phyloP scores from a whole-genome alignment of 164 flowering plant species.

The Chimonanthus praecox region DNA sequence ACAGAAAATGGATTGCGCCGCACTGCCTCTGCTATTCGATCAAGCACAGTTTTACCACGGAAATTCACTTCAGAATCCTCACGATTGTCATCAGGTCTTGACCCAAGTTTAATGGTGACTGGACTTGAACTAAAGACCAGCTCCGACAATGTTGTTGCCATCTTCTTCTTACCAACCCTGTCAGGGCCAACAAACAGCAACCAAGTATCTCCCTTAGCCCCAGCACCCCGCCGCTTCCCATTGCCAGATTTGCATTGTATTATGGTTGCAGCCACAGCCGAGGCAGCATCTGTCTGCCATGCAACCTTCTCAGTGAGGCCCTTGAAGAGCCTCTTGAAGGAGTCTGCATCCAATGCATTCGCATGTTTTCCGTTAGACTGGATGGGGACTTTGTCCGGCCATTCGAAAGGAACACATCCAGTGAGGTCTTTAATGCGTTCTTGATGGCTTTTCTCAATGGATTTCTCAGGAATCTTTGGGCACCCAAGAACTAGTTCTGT shows the following conservation, averaged over 20 bases:
- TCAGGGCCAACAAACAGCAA: constrained; percentile 81
- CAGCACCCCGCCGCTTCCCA: constrained; percentile 45
- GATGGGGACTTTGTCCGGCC: constrained; percentile 29
- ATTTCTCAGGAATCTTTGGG: constrained; percentile 22
- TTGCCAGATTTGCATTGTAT: constrained; percentile 56
- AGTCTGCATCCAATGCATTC: constrained; percentile 52
- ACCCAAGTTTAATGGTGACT: constrained; percentile 51
- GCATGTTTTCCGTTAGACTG: constrained; percentile 32
- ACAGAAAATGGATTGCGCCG: constrained; percentile 75
- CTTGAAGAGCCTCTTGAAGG: constrained; percentile 74
- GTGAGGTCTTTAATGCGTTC: constrained; percentile 47
- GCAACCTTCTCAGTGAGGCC: constrained; percentile 65
- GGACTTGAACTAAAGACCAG: constrained; percentile 47
- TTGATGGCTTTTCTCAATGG: constrained; percentile 25
- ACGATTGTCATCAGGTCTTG: constrained; percentile 25
- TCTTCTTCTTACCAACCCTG: constrained; percentile 77
- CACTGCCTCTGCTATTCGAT: constrained; percentile 75
- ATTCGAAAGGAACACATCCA: constrained; percentile 51
- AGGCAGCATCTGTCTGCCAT: constrained; percentile 95
- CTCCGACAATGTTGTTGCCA: constrained; percentile 77
- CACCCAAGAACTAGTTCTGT: constrained; percentile 80
- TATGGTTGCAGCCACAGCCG: constrained; percentile 59
- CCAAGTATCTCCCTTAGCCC: constrained; percentile 76
- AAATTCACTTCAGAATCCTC: constrained; percentile 36
- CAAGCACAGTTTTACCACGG: constrained; percentile 83